Evolutionary conservation across 225 moss, liverwort and hornwort genomes (phyloP), one percentile per base, ranked within the genome.

Genomic region (Polytrichum commune): DNA sequence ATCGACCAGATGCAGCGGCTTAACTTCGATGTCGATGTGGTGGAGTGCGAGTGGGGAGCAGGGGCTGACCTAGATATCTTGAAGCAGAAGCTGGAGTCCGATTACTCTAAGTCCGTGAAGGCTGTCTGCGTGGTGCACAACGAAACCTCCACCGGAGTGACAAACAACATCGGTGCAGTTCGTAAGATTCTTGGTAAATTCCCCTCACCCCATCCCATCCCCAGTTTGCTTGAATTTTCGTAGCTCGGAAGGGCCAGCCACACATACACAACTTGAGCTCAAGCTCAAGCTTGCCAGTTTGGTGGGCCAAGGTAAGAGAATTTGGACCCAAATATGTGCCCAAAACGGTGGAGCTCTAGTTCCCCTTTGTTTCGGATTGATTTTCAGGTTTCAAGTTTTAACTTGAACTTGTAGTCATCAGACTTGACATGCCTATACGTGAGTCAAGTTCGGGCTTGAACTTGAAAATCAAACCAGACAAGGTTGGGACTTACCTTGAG

Each of bases 111-210:
- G 69, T 54, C 76, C 5, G 77, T 92, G 4, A 93, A 93, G 74
- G 96, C 96, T 18, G 7, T 97, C 29, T 89, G 89, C 64, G 89
- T 93, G 18, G 96, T 97, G 69, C 96, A 97, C 73, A 97, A 90
- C 66, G 96, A 97, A 67, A 97, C 96, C 0, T 86, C 96, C 69
- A 97, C 96, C 0, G 96, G 96, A 64, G 96, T 97, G 13, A 97
- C 88, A 13, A 92, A 89, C 80, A 81, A 93, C 75, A 89, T 97
- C 27, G 82, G 62, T 38, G 86, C 82, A 35, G 66, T 97, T n/a
- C 96, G 96, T 19, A 65, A 82, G 74, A 77, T 88, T 19, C 77
- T 97, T 63, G 93, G 96, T 84, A 64, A 63, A 68, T 69, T 35
- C 57, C 26, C 35, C 6, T 58, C 22, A 20, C 58, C 24, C 58